Evolutionary conservation across 1,284 basidiomycete genomes (phyloP).

Genomic region (Lignosus rhinocerotis): DNA sequence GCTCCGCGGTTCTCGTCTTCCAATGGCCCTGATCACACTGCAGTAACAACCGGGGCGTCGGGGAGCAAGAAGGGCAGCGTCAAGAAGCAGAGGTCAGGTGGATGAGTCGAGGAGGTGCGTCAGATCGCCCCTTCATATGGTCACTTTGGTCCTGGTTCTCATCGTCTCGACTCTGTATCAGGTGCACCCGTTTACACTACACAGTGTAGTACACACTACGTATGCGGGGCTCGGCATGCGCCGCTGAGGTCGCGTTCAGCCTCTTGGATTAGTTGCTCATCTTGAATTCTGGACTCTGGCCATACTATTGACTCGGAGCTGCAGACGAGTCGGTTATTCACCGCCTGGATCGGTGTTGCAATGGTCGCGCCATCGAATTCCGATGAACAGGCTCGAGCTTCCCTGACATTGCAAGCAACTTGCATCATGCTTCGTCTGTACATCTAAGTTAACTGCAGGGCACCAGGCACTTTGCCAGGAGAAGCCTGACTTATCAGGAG

Average conservation of each 20-base stretch:
- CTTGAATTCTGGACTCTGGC: not conserved
- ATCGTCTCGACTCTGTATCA: not conserved
- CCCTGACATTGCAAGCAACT: not conserved
- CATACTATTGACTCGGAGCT: not conserved
- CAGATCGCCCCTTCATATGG: not conserved
- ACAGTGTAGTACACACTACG: too few species aligned
- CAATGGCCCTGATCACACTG: constrained; percentile 3
- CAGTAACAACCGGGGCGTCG: not conserved
- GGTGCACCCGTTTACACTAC: constrained; percentile 4
- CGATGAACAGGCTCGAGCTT: too few species aligned
- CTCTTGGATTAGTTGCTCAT: not conserved
- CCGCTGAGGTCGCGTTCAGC: not conserved
- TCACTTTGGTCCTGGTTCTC: not conserved
- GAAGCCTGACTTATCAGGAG: not conserved
- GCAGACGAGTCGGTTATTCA: too few species aligned
- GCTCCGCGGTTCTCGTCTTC: not conserved
- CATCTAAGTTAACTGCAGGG: not conserved
- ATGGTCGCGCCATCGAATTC: not conserved
- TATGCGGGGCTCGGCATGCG: not conserved
- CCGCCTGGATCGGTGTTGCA: not conserved
- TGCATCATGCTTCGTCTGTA: not conserved
- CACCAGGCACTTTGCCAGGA: not conserved
- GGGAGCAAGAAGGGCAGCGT: not conserved
- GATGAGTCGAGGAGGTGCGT: not conserved
- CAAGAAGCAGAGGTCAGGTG: not conserved